Percentiles rank a stretch among this genome's conserved stretches.
Conservation (phyloP, 2,329 filamentous ascomycete species). For the Diplodia intermedia region DNA sequence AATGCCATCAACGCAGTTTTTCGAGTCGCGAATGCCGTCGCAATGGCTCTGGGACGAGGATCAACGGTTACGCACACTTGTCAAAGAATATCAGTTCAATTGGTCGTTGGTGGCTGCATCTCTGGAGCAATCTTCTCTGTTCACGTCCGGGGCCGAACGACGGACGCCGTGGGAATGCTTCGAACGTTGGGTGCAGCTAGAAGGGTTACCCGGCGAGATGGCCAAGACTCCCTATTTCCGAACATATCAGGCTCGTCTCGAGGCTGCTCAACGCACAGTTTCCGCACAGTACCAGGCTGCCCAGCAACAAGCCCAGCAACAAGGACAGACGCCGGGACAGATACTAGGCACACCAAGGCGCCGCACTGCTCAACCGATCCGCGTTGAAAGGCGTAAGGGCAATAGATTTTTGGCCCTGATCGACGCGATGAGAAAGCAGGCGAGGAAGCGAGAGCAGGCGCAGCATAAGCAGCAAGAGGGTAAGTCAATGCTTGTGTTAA, state of each 20-base stretch:
- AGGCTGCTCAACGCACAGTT: conserved; percentile 67
- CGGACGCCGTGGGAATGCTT: conserved; percentile 99
- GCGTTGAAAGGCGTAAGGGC: conserved; percentile 85
- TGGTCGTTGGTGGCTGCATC: conserved; percentile 93
- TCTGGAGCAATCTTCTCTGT: conserved; percentile 74
- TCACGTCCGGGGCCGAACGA: conserved; percentile 84
- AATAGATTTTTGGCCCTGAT: conserved; percentile 87
- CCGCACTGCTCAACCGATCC: conserved; percentile 75
- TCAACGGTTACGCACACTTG: conserved; percentile 82
- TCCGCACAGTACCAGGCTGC: conserved; percentile 64
- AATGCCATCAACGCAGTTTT: conserved; percentile 91
- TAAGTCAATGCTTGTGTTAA: conserved; percentile 41
- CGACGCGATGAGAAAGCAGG: conserved; percentile 93
- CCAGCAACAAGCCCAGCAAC: conserved; percentile 61
- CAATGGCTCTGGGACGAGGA: conserved; percentile 93
- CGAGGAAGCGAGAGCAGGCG: conserved; percentile 88
- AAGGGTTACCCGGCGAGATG: conserved; percentile 91
- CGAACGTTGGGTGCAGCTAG: conserved; percentile 91
- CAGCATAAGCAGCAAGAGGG: conserved; percentile 86
- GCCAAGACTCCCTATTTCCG: conserved; percentile 96
- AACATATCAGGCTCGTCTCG: conserved; percentile 68
- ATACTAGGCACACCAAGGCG: conserved; percentile 63
- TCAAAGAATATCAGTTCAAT: conserved; percentile 94
- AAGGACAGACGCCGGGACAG: conserved; percentile 58
- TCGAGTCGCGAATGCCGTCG: conserved; percentile 83